Evolutionary conservation across 164 flowering plant genomes (phyloP), one percentile per base, ranked within the genome.

Genomic region (Magnolia changhungtana): DNA sequence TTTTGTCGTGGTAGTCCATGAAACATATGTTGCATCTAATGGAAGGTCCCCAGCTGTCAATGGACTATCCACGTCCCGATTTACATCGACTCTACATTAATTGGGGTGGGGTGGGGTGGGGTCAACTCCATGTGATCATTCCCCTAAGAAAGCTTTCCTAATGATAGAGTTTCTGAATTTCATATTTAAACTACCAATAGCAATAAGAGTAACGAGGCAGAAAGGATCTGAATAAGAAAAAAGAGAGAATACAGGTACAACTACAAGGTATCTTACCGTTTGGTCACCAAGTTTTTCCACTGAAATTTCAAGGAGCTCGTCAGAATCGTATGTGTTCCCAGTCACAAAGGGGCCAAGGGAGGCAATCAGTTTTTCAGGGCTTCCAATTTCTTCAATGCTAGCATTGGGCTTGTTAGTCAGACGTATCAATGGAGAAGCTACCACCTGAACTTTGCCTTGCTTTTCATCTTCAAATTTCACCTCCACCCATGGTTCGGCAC

Each of bases 401-500:
- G 99, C 98, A 82, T 89, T 92, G 3, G 92, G 98, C 74, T 90
- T 96, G 85, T 96, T 94, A 19, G 97, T 94, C 14, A 96, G 82
- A 2, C 97, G 94, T 14, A 96, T 89, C 75, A 96, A 79, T 51
- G 99, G 97, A 58, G 99, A 90, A 72, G 94, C 98, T 82, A 96
- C 97, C 20, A 94, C 94, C 78, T 94, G 99, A 18, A 96, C 82
- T 79, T 96, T 94, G 1, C 99, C 99, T 29, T 96, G 97, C 71
- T 85, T 90, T 75, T 91, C 99, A 70, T 94, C 91, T 77, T 96
- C 99, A 63, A 96, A 96, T 66, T 91, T 96, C 49, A 96, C 99
- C 83, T 96, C 99, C 58, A 94, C 87, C 99, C 99, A 96, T 1
- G 99, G 99, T 87, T 96, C 98, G 50, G 99, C 98, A 76, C 98